These are phyloP conservation scores for Anthostomella pinea DNA, from an alignment of 2,329 filamentous ascomycete genomes.

Conservation along the genomic window DNA sequence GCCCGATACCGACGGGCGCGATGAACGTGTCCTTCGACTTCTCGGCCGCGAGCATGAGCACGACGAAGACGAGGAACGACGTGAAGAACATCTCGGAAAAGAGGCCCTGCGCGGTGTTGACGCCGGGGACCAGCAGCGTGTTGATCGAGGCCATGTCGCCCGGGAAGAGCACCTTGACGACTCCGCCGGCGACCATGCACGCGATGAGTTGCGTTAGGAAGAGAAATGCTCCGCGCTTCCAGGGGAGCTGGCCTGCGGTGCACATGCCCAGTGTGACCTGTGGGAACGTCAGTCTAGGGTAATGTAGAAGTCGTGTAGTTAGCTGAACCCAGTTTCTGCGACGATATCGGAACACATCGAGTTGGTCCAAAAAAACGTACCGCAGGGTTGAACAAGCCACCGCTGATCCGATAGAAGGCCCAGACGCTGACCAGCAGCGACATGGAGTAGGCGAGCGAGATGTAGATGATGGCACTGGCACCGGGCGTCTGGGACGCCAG, in stretches of 20 bases:
- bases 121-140: constrained; percentile 19
- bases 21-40: constrained; percentile 66
- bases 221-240: constrained; percentile 44
- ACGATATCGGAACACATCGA: not conserved
- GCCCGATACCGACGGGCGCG: constrained; percentile 64
- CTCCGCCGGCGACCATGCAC: constrained; percentile 52
- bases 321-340: constrained; percentile 1
- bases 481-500: constrained; percentile 15
- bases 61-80: constrained; percentile 55
- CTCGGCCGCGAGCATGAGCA: constrained; percentile 64
- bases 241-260: constrained; percentile 46
- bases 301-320: not conserved
- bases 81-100: constrained; percentile 63
- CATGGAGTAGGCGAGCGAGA: constrained; percentile 37
- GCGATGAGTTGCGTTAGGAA: constrained; percentile 51
- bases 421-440: constrained; percentile 47
- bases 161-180: constrained; percentile 53
- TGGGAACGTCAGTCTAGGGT: not conserved
- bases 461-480: constrained; percentile 35
- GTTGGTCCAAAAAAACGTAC: constrained; percentile 22
- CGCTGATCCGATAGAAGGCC: constrained; percentile 48
- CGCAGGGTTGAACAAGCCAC: constrained; percentile 40
- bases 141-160: constrained; percentile 36
- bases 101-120: constrained; percentile 47
- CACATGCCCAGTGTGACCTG: constrained; percentile 50